Conservation (phyloP, 2,329 filamentous ascomycete species). For the Sordariomycetes sp. region DNA sequence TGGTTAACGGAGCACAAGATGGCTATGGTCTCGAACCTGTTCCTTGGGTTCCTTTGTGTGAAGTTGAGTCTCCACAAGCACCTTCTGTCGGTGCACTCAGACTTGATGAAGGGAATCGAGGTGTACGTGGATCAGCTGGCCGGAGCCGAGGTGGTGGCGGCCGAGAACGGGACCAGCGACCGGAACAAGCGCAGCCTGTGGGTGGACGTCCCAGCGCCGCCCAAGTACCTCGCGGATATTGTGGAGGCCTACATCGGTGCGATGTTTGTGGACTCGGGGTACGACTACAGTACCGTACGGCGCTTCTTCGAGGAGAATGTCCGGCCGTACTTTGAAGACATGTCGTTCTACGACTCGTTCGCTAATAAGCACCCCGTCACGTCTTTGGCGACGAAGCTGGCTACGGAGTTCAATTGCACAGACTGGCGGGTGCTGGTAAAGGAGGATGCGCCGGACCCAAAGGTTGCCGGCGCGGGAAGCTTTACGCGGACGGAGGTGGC, state of each 20-base stretch:
- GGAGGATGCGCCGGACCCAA: constrained; percentile 26
- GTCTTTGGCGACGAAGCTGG: constrained; percentile 50
- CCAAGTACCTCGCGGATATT: constrained; percentile 71
- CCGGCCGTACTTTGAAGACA: constrained; percentile 69
- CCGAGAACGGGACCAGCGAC: constrained; percentile 20
- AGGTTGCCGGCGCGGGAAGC: constrained; percentile 25
- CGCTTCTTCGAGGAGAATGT: constrained; percentile 67
- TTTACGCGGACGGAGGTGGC: constrained; percentile 40
- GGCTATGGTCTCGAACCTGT: constrained; percentile 98
- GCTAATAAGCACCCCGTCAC: constrained; percentile 80
- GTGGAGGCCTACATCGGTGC: constrained; percentile 84
- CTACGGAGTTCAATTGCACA: constrained; percentile 50
- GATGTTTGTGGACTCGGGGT: constrained; percentile 79
- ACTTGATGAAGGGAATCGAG: constrained; percentile 26
- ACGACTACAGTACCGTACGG: constrained; percentile 61
- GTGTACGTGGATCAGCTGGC: constrained; percentile 44
- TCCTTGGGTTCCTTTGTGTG: constrained; percentile 71
- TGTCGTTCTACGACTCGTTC: constrained; percentile 76
- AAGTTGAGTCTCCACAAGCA: constrained; percentile 65
- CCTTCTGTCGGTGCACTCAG: constrained; percentile 31
- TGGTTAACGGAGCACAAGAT: constrained; percentile 99
- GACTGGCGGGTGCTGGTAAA: constrained; percentile 40
- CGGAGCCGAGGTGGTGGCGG: constrained; percentile 24
- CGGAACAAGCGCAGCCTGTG: constrained; percentile 47
- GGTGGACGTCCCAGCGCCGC: constrained; percentile 48